A percentile compares a stretch with the other conserved stretches of the same genome.
phyloP scores from a whole-genome alignment of 1,284 basidiomycete genomes.

The Exobasidium rhododendri region DNA sequence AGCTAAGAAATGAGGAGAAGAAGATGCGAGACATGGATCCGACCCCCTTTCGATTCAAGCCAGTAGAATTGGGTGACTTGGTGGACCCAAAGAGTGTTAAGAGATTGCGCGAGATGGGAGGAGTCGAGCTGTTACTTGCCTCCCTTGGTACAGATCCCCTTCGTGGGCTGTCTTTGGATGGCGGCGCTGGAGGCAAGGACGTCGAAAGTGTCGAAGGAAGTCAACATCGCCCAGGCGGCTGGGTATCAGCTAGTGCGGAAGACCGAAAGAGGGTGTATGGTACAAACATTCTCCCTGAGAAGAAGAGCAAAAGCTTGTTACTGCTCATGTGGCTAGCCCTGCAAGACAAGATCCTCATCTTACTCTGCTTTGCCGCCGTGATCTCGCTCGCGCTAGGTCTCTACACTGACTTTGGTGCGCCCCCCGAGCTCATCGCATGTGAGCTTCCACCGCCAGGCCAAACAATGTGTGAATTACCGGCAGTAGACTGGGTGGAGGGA shows the following conservation, averaged over 20 bases:
- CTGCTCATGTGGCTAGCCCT: constrained; percentile 89
- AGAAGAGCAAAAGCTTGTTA: constrained; percentile 74
- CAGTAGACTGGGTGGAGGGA: constrained; percentile 91
- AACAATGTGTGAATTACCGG: constrained; percentile 27
- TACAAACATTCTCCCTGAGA: constrained; percentile 73
- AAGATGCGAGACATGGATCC: constrained; percentile 41
- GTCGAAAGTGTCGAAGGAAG: constrained; percentile 20
- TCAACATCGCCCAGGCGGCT: constrained; percentile 19
- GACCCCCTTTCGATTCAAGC: constrained; percentile 58
- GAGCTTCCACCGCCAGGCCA: constrained; percentile 51
- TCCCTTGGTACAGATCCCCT: constrained; percentile 71
- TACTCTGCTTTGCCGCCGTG: constrained; percentile 84
- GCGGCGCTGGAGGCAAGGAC: constrained; percentile 27
- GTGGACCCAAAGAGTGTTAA: constrained; percentile 81
- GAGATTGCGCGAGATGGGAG: constrained; percentile 70
- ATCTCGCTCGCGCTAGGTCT: constrained; percentile 90
- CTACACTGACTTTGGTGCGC: constrained; percentile 83
- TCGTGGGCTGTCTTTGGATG: constrained; percentile 35
- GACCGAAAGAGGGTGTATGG: constrained; percentile 65
- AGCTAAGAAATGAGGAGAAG: constrained; percentile 18
- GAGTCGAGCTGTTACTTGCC: constrained; percentile 66
- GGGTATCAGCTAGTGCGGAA: constrained; percentile 28
- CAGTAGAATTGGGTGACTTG: constrained; percentile 74
- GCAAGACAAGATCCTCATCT: constrained; percentile 88
- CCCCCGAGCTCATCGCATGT: constrained; percentile 60